Evolutionary conservation across 345 rosid species (phyloP).

Genomic region (Arabis hirsuta): DNA sequence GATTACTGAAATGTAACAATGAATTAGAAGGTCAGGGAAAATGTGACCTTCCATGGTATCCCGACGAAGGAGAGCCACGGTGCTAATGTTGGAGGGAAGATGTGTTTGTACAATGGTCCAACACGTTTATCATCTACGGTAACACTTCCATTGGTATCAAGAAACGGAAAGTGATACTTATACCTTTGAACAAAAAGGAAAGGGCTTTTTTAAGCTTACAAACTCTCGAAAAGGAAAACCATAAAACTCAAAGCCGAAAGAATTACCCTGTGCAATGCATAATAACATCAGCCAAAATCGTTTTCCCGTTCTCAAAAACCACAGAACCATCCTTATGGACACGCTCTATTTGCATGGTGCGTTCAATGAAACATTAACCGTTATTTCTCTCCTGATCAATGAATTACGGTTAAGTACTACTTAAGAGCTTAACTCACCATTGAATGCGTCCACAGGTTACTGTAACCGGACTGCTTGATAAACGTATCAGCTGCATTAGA

Average conservation of each 20-base stretch:
- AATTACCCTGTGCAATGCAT: conserved; percentile 85
- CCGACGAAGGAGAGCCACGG: conserved; percentile 85
- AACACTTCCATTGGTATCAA: conserved; percentile 71
- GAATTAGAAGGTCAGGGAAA: background rate
- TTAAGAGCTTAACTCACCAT: conserved; percentile 51
- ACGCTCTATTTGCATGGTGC: conserved; percentile 57
- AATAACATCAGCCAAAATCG: conserved; percentile 58
- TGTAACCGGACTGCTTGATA: conserved; percentile 50
- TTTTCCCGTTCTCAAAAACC: conserved; percentile 60
- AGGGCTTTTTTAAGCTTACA: background rate
- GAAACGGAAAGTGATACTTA: conserved; percentile 88
- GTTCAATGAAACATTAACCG: background rate
- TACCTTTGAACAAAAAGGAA: conserved; percentile 54
- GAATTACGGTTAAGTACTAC: background rate
- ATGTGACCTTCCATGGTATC: conserved; percentile 69
- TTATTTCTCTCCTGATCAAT: background rate
- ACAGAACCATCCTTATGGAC: conserved; percentile 65
- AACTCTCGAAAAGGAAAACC: background rate
- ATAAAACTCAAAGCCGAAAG: background rate
- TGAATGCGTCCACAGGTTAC: conserved; percentile 75
- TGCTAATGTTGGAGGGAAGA: conserved; percentile 72
- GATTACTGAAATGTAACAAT: background rate
- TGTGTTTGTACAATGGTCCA: conserved; percentile 75
- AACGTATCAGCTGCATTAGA: conserved; percentile 55
- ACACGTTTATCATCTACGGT: conserved; percentile 77